Evolutionary conservation across 2,329 filamentous ascomycete genomes (phyloP).

Genomic region (Fusarium duplospermum): DNA sequence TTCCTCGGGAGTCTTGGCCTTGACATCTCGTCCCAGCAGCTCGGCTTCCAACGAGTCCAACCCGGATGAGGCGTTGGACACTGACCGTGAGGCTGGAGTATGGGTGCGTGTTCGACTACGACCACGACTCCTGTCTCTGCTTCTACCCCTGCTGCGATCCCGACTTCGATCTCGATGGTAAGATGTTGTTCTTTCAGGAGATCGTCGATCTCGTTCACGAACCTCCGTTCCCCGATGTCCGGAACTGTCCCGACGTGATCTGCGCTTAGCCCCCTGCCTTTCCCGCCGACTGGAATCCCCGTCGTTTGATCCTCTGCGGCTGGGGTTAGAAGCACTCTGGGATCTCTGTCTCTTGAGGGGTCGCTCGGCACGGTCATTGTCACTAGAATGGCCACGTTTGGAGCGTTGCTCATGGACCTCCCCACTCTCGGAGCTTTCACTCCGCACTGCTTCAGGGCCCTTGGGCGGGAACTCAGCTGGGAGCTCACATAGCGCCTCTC

Average conservation of each 20-base stretch:
- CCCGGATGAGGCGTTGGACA: constrained; percentile 50
- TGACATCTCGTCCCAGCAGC: constrained; percentile 50
- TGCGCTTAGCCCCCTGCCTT: constrained; percentile 17
- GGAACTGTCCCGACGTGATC: constrained; percentile 27
- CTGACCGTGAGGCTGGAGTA: constrained; percentile 45
- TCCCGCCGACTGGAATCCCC: constrained; percentile 7
- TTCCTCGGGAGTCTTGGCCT: constrained; percentile 46
- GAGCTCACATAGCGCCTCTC: constrained; percentile 32
- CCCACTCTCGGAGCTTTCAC: constrained; percentile 33
- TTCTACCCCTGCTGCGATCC: constrained; percentile 8
- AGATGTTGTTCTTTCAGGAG: constrained; percentile 15
- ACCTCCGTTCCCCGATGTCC: constrained; percentile 15
- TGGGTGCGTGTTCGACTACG: constrained; percentile 23
- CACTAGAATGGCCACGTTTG: constrained; percentile 30
- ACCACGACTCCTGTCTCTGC: constrained; percentile 1
- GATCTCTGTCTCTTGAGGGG: constrained; percentile 38
- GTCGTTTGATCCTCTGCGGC: constrained; percentile 17
- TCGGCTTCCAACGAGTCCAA: constrained; percentile 54
- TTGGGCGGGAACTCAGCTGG: constrained; percentile 15
- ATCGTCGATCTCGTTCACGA: constrained; percentile 25
- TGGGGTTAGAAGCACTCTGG: constrained; percentile 13
- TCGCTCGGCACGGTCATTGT: constrained; percentile 23
- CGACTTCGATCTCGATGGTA: constrained; percentile 27
- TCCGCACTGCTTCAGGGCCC: constrained; percentile 13
- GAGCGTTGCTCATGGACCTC: constrained; percentile 23